Evolutionary conservation across 2,329 filamentous ascomycete species (phyloP).

Genomic region (Aspergillus brasiliensis): DNA sequence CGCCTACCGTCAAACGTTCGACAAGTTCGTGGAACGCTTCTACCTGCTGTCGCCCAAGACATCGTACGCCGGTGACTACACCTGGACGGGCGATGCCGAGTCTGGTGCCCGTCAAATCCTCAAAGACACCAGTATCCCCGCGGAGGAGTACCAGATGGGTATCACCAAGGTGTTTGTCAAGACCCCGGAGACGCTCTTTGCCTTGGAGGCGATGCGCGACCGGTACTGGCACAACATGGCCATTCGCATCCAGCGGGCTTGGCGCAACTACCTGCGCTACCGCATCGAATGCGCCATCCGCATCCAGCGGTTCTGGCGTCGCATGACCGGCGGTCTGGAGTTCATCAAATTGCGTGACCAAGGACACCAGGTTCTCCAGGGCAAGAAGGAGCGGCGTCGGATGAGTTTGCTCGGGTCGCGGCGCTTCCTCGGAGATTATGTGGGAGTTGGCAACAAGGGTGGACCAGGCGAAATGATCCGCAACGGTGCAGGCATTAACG

Average conservation of each 20-base stretch:
- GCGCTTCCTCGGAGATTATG: constrained; percentile 91
- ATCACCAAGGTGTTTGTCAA: constrained; percentile 98
- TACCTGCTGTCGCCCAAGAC: constrained; percentile 92
- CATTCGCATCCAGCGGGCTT: constrained; percentile 93
- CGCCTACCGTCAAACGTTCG: constrained; percentile 93
- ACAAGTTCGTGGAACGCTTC: constrained; percentile 97
- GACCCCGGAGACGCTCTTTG: constrained; percentile 93
- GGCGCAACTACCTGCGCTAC: constrained; percentile 94
- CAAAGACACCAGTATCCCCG: constrained; percentile 92
- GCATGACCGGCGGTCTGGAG: constrained; percentile 86
- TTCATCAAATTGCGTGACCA: constrained; percentile 86
- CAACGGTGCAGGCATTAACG: constrained; percentile 68
- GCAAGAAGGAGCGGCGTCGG: constrained; percentile 85
- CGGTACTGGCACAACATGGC: constrained; percentile 99
- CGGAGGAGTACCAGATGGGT: constrained; percentile 96
- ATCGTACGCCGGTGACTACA: constrained; percentile 96
- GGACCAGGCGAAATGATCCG: constrained; percentile 82
- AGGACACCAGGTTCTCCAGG: constrained; percentile 77
- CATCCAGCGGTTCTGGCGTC: constrained; percentile 94
- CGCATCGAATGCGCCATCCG: constrained; percentile 87
- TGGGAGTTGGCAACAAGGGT: constrained; percentile 78
- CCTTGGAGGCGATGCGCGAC: constrained; percentile 95
- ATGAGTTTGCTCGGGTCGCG: constrained; percentile 90
- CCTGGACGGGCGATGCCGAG: constrained; percentile 86
- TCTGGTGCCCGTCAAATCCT: constrained; percentile 89